phyloP scores from a whole-genome alignment of 495 filamentous ascomycete species.

The Chaetomium tenue region DNA sequence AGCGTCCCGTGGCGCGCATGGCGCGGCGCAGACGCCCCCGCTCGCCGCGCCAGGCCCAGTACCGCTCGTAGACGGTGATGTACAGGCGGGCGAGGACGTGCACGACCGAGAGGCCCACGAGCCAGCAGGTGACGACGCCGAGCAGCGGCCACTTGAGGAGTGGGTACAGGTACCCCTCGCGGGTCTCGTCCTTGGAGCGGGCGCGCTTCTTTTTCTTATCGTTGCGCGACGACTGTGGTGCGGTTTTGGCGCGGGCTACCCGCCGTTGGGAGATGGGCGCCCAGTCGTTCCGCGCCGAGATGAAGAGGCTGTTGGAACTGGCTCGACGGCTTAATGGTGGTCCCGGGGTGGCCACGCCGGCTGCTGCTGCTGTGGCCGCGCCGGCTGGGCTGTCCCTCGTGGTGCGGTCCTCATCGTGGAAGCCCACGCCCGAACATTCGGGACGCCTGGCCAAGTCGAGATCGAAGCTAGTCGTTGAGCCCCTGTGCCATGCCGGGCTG shows the following conservation, averaged over 20 bases:
- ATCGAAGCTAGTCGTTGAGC: conserved; percentile 26
- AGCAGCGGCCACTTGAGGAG: conserved; percentile 91
- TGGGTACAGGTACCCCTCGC: conserved; percentile 86
- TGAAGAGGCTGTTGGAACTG: conserved; percentile 46
- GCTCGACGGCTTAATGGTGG: conserved; percentile 16
- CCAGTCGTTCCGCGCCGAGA: conserved; percentile 83
- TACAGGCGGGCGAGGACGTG: conserved; percentile 85
- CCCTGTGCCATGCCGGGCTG: conserved; percentile 28
- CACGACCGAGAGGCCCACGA: conserved; percentile 61
- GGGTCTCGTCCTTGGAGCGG: conserved; percentile 81
- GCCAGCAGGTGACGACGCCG: conserved; percentile 73
- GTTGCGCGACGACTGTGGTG: not conserved
- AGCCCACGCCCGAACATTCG: conserved; percentile 6
- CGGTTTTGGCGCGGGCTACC: no score
- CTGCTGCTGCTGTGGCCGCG: conserved; percentile 24
- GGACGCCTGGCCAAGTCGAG: conserved; percentile 24
- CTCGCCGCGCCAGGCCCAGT: conserved; percentile 68
- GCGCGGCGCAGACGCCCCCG: conserved; percentile 66
- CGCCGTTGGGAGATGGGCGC: conserved; percentile 54
- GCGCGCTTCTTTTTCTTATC: conserved; percentile 33
- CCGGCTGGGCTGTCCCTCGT: conserved; percentile 19
- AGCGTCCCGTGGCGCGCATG: conserved; percentile 67
- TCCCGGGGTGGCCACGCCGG: conserved; percentile 17
- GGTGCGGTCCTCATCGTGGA: conserved; percentile 24
- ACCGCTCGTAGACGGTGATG: conserved; percentile 83